Percentiles rank a stretch among this genome's conserved stretches.
phyloP scores from a whole-genome alignment of 2,329 filamentous ascomycete species.

The Aspergillus sp. region DNA sequence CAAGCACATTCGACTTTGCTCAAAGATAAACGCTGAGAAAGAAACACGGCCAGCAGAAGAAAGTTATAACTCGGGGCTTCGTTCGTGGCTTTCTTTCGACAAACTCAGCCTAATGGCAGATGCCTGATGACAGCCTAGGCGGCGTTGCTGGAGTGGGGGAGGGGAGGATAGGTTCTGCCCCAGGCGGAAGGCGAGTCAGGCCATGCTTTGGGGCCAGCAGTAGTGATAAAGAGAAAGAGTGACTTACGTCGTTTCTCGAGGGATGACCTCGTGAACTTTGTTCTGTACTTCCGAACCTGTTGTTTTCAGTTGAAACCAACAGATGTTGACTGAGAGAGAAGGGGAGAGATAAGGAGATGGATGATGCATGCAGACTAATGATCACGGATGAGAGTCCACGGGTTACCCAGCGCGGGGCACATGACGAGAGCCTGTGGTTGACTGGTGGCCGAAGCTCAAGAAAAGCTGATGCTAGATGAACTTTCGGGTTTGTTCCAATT shows the following conservation, averaged over 20 bases:
- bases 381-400: not conserved
- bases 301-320: not conserved
- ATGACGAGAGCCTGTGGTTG: conserved; percentile 19
- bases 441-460: not conserved
- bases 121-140: conserved; percentile 27
- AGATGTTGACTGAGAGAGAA: not conserved
- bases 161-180: conserved; percentile 10
- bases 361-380: not conserved
- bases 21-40: conserved; percentile 13
- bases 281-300: not conserved
- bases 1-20: conserved; percentile 24
- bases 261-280: not conserved
- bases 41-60: conserved; percentile 19
- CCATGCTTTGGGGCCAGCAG: conserved; percentile 19
- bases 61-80: conserved; percentile 16
- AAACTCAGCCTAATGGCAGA: conserved; percentile 27
- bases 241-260: not conserved
- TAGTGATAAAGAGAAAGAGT: conserved; percentile 6
- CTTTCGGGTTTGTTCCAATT: not conserved
- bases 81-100: conserved; percentile 15
- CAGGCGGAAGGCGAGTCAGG: conserved; percentile 27
- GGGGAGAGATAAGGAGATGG: not conserved
- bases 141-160: conserved; percentile 23
- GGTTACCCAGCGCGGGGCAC: conserved; percentile 23
- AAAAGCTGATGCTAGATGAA: not conserved